These are phyloP conservation scores for Termitomyces sp. DNA, from an alignment of 768 basidiomycete genomes.

Conservation along the genomic window DNA sequence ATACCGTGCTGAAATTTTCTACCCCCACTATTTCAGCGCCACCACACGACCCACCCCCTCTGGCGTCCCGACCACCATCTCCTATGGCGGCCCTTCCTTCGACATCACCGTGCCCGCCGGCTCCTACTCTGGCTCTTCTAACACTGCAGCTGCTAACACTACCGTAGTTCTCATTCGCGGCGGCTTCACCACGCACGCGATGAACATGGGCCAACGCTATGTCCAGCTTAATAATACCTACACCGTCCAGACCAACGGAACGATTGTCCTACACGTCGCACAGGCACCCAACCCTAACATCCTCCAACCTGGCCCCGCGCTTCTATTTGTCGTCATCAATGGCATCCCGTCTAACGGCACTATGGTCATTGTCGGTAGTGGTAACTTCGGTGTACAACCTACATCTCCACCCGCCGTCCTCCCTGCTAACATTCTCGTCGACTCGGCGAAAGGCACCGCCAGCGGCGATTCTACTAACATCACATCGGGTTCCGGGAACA, in stretches of 20 bases:
- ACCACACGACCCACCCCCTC: constrained; percentile 62
- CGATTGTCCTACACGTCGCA: constrained; percentile 73
- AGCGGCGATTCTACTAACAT: not conserved
- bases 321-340: constrained; percentile 79
- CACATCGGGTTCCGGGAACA: not conserved
- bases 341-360: constrained; percentile 83
- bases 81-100: constrained; percentile 83
- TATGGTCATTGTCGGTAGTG: constrained; percentile 75
- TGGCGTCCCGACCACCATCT: constrained; percentile 69
- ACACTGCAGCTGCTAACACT: constrained; percentile 70
- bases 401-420: constrained; percentile 39
- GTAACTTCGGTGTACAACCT: constrained; percentile 72
- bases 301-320: constrained; percentile 85
- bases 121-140: constrained; percentile 65
- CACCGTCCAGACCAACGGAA: constrained; percentile 74
- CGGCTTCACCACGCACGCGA: constrained; percentile 82
- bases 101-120: constrained; percentile 66
- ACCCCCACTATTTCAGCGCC: constrained; percentile 83
- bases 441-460: not conserved
- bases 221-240: constrained; percentile 85
- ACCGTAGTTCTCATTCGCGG: constrained; percentile 78
- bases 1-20: constrained; percentile 85
- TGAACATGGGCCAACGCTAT: constrained; percentile 86
- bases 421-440: constrained; percentile 45
- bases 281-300: constrained; percentile 84